Base-by-base conservation (phyloP, 192 early-diverging fungal genomes). In the Podila epigama region DNA sequence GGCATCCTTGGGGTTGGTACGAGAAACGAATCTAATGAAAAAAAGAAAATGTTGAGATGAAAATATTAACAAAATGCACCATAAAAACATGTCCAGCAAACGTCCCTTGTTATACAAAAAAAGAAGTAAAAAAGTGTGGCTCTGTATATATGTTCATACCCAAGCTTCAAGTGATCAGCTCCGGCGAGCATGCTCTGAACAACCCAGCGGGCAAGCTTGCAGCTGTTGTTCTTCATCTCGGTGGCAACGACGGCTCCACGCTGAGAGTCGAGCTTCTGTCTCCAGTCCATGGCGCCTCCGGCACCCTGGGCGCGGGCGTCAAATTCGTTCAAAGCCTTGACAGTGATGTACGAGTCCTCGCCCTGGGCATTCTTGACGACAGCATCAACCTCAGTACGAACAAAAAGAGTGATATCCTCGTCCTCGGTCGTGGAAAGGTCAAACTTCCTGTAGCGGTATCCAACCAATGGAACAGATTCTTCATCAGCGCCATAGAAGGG, bases 211-310 rank as follows among this genome's bases (percentile, higher is more conserved):
- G 95, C 90, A 32, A 99, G 86, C 79, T 97, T 97, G 84, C 92
- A 91, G 63, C 89, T 88, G 88, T 99, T 98, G 85, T 98, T 99
- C 85, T 94, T 96, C 88, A 97, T 95, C 75, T 98, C 97, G 31
- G 94, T 95, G 1, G 96, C 96, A 60, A 98, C 93, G 29, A 98
- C 93, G 48, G 96, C 97, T 66, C 95, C 97, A 63, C 97, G 91
- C 80, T 96, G 94, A 31, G 92, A 84, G 82, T 99, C 97, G 32
- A 99, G 86, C 77, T 93, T 96, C 79, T 93, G 83, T 68, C 94
- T 88, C 97, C 97, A 99, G 81, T 97, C 93, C 29, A 96, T 89
- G 10, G 94, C 93, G 52, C 91, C 92, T 39, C 93, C 95, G 51
- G 89, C 85, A 40, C 95, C 95, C 58, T 90, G 83, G 29, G 95